These are phyloP conservation scores for Botrytis aclada DNA, from an alignment of 2,329 filamentous ascomycete species.

Conservation along the genomic window DNA sequence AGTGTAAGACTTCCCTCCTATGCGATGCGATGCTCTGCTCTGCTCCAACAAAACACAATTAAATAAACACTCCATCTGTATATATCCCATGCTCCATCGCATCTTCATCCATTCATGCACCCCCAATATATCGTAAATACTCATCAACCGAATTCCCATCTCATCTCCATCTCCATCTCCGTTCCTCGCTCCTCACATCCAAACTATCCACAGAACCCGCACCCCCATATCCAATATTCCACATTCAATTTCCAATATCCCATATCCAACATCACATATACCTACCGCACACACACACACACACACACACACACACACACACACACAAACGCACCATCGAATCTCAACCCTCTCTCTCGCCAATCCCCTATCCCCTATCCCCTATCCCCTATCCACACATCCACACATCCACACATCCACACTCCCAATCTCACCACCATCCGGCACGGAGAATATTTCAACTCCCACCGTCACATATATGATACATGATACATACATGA, in stretches of 20 bases:
- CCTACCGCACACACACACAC: too few relatives aligned
- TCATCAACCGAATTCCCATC: background rate
- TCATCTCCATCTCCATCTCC: background rate
- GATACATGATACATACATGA: background rate
- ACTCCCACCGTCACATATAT: background rate
- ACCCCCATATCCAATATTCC: background rate
- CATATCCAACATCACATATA: too few relatives aligned
- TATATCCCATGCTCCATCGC: background rate
- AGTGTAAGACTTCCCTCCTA: background rate
- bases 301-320: too few relatives aligned
- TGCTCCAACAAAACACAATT: background rate
- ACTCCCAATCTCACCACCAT: background rate
- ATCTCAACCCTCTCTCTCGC: background rate
- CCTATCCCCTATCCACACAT: background rate
- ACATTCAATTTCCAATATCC: background rate
- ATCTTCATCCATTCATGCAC: background rate
- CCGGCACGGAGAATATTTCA: background rate
- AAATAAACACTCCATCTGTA: background rate
- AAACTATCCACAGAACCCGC: background rate
- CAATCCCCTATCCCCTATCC: background rate
- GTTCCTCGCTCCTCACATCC: background rate
- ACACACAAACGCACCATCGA: too few relatives aligned
- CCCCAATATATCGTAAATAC: background rate
- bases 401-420: too few relatives aligned
- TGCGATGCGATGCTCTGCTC: background rate